Evolutionary conservation across 2,329 filamentous ascomycete genomes (phyloP), one percentile per base, ranked within the genome.

Genomic region (Fusarium tjaetaba): DNA sequence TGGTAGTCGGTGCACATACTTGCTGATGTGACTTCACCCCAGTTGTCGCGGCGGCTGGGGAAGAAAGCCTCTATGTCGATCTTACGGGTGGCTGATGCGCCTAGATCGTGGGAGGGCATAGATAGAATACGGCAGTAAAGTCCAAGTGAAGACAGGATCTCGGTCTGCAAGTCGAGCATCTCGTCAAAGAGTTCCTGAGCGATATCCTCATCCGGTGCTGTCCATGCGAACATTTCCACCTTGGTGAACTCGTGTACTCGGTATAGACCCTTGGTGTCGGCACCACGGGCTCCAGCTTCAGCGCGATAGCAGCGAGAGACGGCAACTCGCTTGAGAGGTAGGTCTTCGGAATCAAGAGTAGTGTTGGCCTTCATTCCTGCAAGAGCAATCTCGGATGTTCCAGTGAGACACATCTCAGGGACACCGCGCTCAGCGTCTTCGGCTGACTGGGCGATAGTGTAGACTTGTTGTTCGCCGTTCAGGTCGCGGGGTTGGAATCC

Each of bases 201-300:
- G 45, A 82, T 79, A 38, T 79, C 80, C 5, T 77, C 65, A 60
- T 90, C 86, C 4, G 93, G 90, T 36, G 87, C 77, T 9, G 94
- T 93, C 96, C 96, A 99, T 1, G 93, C 95, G 80, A 99, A 98
- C 87, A 99, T 91, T 83, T 99, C 96, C 1, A 99, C 96, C 82
- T 99, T 99, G 34, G 95, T 97, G 83, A 99, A 99, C 83, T 99
- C 96, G 83, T 99, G 96, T 7, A 99, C 96, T 34, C 96, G 92
- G 84, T 98, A 99, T 4, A 99, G 85, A 10, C 96, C 96, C 84
- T 97, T 98, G 4, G 95, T 97, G 76, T 96, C 94, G 30, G 93
- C 91, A 36, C 96, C 96, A 43, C 96, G 88, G 2, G 95, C 94
- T 38, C 96, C 96, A 0, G 96, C 96, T 84, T 99, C 96, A 49